Conservation (phyloP, 176 grass and related monocot genomes). For the Carex scoparia region DNA sequence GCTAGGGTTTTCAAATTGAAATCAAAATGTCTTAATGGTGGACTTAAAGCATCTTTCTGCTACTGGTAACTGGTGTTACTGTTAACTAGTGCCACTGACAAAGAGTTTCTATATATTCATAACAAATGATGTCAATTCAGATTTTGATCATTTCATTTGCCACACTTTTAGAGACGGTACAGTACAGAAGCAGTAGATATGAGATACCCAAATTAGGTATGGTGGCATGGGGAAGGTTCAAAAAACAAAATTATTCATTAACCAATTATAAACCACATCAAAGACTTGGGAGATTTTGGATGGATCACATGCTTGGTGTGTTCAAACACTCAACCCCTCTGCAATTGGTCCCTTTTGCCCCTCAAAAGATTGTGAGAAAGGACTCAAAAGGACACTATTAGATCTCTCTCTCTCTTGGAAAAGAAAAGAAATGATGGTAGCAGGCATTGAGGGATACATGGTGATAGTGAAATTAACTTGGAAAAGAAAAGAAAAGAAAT, state of each 20-base stretch:
- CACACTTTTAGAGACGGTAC: background rate
- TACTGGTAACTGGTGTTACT: background rate
- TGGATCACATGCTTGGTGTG: slow-evolving; percentile 29
- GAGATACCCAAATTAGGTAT: slow-evolving; percentile 3
- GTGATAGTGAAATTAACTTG: background rate
- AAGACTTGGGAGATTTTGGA: slow-evolving; percentile 21
- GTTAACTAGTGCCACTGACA: background rate
- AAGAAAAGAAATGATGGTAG: slow-evolving; percentile 25
- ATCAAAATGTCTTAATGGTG: background rate
- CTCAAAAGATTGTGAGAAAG: slow-evolving; percentile 34
- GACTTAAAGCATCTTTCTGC: background rate
- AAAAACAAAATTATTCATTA: slow-evolving; percentile 31
- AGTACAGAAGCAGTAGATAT: slow-evolving; percentile 14
- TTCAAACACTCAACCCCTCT: slow-evolving; percentile 43
- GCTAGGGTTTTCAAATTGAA: no score
- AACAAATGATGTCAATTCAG: background rate
- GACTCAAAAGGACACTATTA: slow-evolving; percentile 25
- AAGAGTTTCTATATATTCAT: background rate
- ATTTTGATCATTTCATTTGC: background rate
- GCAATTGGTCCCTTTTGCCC: slow-evolving; percentile 31
- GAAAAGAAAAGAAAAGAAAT: background rate
- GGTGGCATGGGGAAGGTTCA: slow-evolving; percentile 14
- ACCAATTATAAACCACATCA: slow-evolving; percentile 10
- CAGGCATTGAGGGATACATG: background rate
- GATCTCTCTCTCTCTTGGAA: background rate